Base-by-base conservation (phyloP, 176 grass and related monocot genomes). In the Oryza glaberrima region DNA sequence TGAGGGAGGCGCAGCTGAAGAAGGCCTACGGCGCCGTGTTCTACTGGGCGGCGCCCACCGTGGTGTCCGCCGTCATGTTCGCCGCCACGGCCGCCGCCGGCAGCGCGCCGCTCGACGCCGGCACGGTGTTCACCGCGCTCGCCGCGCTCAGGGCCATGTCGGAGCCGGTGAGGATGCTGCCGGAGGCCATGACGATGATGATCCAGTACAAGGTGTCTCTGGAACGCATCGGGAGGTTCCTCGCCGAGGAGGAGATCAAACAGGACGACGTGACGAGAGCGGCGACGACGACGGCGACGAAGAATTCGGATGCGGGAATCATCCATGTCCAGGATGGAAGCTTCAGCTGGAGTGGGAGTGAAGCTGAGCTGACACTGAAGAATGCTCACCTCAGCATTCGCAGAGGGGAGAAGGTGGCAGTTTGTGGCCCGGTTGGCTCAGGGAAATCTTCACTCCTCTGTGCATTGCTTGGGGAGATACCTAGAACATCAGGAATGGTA, bases 171-270 rank as follows among this genome's bases (percentile, higher is more conserved):
- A 89, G 93, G 66, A 81, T 94, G 36, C 88, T 98, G 74, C 96
- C 96, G 51, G 96, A 98, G 73, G 63, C 89, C 35, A 80, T 98
- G 8, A 91, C 91, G 20, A 92, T 88, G 64, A 85, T 98, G 89
- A 98, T 98, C 82, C 96, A 98, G 61, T 86, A 90, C 73, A 98
- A 94, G 77, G 93, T 98, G 46, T 95, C 96, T 3, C 78, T 95
- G 36, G 96, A 94, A 64, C 91, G 96, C 14, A 95, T 98, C 20
- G 79, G 88, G 46, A 80, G 77, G 9, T 98, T 98, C 49, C 90
- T 98, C 44, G 28, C 87, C 5, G 96, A 98, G 82, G 96, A 98
- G 15, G 96, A 98, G 83, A 95, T 95, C 82, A 92, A 81, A 78
- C 82, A 87, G 30, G 89, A 82, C 12, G 93, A 87, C 72, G 87